Percentiles rank a stretch among this genome's conserved stretches.
These are phyloP conservation scores for Funneliformis geosporum DNA, from an alignment of 192 early-diverging fungal genomes.

Conservation along the genomic window DNA sequence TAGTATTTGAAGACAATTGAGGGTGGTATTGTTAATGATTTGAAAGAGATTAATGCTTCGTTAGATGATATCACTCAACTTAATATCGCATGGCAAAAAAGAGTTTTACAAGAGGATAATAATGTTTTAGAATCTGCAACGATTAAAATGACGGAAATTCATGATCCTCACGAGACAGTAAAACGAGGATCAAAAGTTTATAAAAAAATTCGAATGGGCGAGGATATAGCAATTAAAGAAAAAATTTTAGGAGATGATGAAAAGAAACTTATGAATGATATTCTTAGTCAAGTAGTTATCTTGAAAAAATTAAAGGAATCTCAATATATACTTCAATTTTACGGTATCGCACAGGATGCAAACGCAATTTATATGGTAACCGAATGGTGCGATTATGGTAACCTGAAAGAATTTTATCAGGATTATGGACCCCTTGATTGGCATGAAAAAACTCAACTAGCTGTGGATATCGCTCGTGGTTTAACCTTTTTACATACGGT, in stretches of 20 bases:
- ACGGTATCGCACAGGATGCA: slow-evolving; percentile 13
- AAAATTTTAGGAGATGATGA: slow-evolving; percentile 1
- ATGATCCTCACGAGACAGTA: not conserved
- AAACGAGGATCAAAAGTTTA: not conserved
- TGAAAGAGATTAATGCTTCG: not conserved
- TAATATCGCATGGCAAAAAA: slow-evolving; percentile 22
- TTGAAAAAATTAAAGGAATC: slow-evolving; percentile 30
- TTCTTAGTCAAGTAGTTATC: slow-evolving; percentile 22
- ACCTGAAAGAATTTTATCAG: slow-evolving; percentile 21
- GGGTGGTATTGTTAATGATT: slow-evolving; percentile 10
- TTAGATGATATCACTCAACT: slow-evolving; percentile 25
- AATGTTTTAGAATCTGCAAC: not conserved
- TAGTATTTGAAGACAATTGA: slow-evolving; percentile 16
- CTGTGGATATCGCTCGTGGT: slow-evolving; percentile 14
- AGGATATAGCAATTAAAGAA: slow-evolving; percentile 21
- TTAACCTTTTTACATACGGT: slow-evolving; percentile 28
- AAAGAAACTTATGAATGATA: slow-evolving; percentile 16
- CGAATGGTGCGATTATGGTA: slow-evolving; percentile 31
- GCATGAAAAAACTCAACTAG: slow-evolving; percentile 1
- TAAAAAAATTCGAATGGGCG: slow-evolving; percentile 6
- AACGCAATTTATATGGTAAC: slow-evolving; percentile 21
- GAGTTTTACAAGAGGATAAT: not conserved
- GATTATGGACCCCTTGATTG: slow-evolving; percentile 17
- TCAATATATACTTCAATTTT: slow-evolving; percentile 24
- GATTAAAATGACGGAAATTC: not conserved